These are phyloP conservation scores for Pittosporum tobira DNA, from an alignment of 129 eudicot species.

Conservation along the genomic window DNA sequence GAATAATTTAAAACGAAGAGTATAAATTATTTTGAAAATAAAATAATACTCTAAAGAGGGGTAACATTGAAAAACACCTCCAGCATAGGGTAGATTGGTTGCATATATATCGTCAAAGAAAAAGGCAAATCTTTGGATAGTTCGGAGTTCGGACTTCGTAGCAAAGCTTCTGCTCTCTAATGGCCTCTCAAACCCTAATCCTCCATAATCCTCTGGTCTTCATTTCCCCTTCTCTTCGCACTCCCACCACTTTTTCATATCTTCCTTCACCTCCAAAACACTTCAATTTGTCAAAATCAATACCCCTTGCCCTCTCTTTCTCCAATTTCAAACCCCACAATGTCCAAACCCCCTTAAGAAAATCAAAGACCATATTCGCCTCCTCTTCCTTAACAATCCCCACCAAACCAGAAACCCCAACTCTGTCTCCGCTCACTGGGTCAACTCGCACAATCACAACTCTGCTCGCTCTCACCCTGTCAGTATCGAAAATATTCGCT, in stretches of 20 bases:
- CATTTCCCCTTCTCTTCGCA: neutral
- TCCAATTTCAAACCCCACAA: conserved; percentile 8
- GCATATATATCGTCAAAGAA: too few species aligned
- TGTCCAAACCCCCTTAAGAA: neutral
- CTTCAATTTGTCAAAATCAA: conserved; percentile 10
- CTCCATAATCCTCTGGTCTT: conserved; percentile 24
- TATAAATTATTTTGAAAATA: too few species aligned
- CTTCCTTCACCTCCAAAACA: conserved; percentile 6
- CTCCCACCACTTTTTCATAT: conserved; percentile 14
- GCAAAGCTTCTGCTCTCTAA: too few species aligned
- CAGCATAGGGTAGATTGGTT: too few species aligned
- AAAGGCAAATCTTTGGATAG: too few species aligned
- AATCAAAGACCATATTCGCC: conserved; percentile 23
- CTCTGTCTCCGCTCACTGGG: conserved; percentile 22
- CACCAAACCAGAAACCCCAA: conserved; percentile 12
- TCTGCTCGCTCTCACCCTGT: conserved; percentile 32
- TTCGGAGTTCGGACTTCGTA: too few species aligned
- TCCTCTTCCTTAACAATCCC: conserved; percentile 14
- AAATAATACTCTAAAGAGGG: too few species aligned
- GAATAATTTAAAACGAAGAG: too few species aligned
- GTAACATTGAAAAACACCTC: too few species aligned
- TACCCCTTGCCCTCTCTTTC: conserved; percentile 16
- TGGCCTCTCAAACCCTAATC: conserved; percentile 53
- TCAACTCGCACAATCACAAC: conserved; percentile 66
- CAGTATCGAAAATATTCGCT: conserved; percentile 37